A percentile compares a stretch with the other conserved stretches of the same genome.
phyloP scores from a whole-genome alignment of 148 eudicot genomes.

The Limonium bicolor region DNA sequence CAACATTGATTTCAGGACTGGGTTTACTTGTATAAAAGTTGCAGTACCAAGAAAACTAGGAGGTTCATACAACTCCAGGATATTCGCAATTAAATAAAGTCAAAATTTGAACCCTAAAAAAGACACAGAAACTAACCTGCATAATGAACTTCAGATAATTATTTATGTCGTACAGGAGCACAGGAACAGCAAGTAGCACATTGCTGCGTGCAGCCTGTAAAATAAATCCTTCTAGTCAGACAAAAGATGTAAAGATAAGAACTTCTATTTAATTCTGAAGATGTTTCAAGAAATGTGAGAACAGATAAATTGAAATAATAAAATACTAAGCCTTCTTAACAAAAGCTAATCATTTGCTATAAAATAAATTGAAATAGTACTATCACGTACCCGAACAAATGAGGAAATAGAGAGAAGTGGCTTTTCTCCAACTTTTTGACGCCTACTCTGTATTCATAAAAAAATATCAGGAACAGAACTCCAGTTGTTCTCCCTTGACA shows the following conservation, averaged over 20 bases:
- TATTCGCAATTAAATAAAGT: background rate
- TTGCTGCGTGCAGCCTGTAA: slow-evolving; percentile 94
- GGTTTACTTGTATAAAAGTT: too few species aligned
- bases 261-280: too few species aligned
- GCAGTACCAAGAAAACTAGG: too few species aligned
- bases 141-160: slow-evolving; percentile 84
- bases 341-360: too few species aligned
- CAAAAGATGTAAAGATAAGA: too few species aligned
- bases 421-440: slow-evolving; percentile 73
- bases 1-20: too few species aligned
- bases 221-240: too few species aligned
- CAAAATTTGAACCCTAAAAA: background rate
- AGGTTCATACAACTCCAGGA: too few species aligned
- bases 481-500: background rate
- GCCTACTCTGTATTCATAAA: slow-evolving; percentile 38
- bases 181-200: slow-evolving; percentile 75
- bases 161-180: slow-evolving; percentile 60
- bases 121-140: slow-evolving; percentile 77
- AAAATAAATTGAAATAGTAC: too few species aligned
- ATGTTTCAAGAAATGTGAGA: too few species aligned
- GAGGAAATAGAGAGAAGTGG: slow-evolving; percentile 66
- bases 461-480: background rate
- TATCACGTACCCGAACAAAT: slow-evolving; percentile 63
- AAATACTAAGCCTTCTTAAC: too few species aligned
- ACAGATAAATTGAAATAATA: too few species aligned